phyloP scores from a whole-genome alignment of 2,329 filamentous ascomycete species.

The Calonectria ilicicola region DNA sequence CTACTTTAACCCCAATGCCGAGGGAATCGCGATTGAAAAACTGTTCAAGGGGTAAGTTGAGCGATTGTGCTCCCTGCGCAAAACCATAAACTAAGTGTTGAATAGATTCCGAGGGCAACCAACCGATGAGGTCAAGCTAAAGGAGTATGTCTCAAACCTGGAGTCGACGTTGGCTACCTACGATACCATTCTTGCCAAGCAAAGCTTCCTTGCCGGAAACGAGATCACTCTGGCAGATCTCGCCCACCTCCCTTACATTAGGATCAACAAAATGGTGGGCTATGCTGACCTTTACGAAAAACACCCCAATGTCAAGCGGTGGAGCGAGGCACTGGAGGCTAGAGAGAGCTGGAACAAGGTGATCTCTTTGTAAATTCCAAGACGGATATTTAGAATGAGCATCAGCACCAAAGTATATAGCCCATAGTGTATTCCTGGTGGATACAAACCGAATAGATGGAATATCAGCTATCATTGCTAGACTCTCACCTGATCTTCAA shows the following conservation, averaged over 20 bases:
- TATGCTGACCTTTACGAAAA: neutral
- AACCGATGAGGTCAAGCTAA: neutral
- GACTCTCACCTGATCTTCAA: too few relatives aligned
- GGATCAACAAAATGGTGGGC: neutral
- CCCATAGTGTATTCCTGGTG: too few relatives aligned
- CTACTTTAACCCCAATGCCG: neutral
- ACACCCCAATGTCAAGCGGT: slow-evolving; percentile 5
- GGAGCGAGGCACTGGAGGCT: slow-evolving; percentile 4
- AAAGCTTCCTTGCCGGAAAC: slow-evolving; percentile 1
- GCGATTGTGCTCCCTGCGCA: too few relatives aligned
- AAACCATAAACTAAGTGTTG: neutral
- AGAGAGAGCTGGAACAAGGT: slow-evolving; percentile 16
- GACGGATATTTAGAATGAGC: too few relatives aligned
- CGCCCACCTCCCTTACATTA: slow-evolving; percentile 1
- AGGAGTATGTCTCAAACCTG: neutral
- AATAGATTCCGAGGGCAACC: neutral
- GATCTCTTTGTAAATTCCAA: neutral
- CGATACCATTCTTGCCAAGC: slow-evolving; percentile 17
- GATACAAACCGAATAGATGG: too few relatives aligned
- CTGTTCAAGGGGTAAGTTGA: neutral
- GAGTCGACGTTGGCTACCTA: neutral
- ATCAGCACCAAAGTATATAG: too few relatives aligned
- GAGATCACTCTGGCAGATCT: slow-evolving; percentile 1
- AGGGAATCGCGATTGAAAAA: neutral
- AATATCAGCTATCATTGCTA: too few relatives aligned